Conservation (phyloP, 768 basidiomycete genomes). For the Tulasnella sp. region DNA sequence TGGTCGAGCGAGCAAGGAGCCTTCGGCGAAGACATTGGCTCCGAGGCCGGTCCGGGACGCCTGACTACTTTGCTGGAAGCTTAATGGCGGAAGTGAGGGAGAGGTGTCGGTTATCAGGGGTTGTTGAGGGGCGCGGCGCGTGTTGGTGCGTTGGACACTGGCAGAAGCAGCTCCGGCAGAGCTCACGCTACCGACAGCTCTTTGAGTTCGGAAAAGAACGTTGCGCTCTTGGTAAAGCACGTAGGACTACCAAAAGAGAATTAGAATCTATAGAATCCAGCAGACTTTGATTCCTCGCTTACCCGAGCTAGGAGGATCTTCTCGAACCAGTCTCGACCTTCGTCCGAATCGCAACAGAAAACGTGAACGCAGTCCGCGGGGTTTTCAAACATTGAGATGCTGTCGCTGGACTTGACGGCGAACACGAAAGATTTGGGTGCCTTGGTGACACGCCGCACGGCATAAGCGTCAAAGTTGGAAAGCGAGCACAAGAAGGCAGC, state of each 20-base stretch:
- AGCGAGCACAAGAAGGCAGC: slow-evolving; percentile 70
- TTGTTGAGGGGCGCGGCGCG: background rate
- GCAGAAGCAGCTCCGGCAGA: too few species aligned
- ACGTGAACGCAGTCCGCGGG: slow-evolving; percentile 78
- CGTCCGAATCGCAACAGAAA: slow-evolving; percentile 65
- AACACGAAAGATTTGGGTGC: slow-evolving; percentile 80
- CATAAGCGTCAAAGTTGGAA: slow-evolving; percentile 82
- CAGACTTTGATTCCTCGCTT: slow-evolving; percentile 24
- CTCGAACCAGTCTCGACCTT: slow-evolving; percentile 70
- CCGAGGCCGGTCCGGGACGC: background rate
- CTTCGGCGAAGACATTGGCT: slow-evolving; percentile 4
- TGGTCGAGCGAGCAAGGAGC: slow-evolving; percentile 10
- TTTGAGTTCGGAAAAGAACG: slow-evolving; percentile 35
- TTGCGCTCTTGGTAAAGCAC: slow-evolving; percentile 71
- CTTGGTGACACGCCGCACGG: slow-evolving; percentile 61
- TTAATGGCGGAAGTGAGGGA: background rate
- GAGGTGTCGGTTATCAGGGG: slow-evolving; percentile 5
- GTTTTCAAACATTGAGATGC: slow-evolving; percentile 76
- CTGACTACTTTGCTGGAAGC: background rate
- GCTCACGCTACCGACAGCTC: background rate
- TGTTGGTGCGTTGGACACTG: background rate
- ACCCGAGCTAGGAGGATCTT: slow-evolving; percentile 73
- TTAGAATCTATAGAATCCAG: slow-evolving; percentile 8
- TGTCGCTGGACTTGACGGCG: slow-evolving; percentile 81
- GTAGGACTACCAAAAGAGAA: slow-evolving; percentile 48